Base-by-base conservation (phyloP, 305 asterid species). In the Fraxinus paxiana region DNA sequence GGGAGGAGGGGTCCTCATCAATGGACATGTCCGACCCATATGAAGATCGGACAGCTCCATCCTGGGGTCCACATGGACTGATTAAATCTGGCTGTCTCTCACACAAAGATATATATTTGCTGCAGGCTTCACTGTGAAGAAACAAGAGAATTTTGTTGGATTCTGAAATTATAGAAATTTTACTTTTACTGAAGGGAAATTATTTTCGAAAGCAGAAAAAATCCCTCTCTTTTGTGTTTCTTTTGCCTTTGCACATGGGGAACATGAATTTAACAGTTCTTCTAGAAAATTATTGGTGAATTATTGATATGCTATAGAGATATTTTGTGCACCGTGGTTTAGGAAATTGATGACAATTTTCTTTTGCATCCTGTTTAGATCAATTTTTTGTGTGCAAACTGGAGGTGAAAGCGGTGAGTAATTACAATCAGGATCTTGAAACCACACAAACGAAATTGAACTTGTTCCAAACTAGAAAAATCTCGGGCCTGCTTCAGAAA, bases 1-100 rank as follows among this genome's bases (percentile, higher is more conserved):
- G 91, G 30, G 91, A 86, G 75, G 86, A 77, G 4, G 91, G 89
- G 56, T 93, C 97, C 46, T 89, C 93, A 4, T 90, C 98, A 15
- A 94, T 87, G 75, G 97, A 92, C 97, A 94, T 93, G 83, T 92
- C 97, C 33, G 97, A 93, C 78, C 92, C 92, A 67, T 87, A 92
- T 0, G 98, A 94, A 85, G 90, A 86, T 61, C 97, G 91, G 82
- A 93, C 59, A 33, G 90, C 86, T 34, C 85, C 88, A 76, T 88
- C 91, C 18, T 87, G 91, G 18, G 83, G 78, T 79, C 86, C 81
- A 0, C 91, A 89, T 81, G 88, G 89, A 77, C 79, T 86, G 86
- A 91, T 85, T 87, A 94, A 85, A 81, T 89, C 88, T 2, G 90
- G 90, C 77, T 92, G 88, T 83, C 88, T 92, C 85, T 94, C 90